Percentiles rank a stretch among this genome's conserved stretches.
Conservation (phyloP, 441 rosid genomes). For the Corymbia citriodora region DNA sequence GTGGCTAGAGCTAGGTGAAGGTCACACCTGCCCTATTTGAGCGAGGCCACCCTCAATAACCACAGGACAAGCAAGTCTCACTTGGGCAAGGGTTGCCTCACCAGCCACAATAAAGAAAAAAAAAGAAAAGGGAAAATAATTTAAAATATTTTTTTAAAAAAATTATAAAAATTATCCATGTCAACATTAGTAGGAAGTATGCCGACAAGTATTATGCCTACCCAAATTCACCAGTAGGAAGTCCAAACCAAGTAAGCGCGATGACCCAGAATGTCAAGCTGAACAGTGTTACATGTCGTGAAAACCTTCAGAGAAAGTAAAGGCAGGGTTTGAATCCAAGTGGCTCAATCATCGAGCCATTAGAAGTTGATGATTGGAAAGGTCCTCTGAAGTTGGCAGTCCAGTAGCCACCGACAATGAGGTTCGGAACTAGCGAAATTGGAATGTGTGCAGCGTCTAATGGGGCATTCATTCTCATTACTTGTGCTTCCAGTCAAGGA, state of each 20-base stretch:
- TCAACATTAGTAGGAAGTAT: no score
- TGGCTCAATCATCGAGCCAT: background rate
- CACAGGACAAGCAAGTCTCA: no score
- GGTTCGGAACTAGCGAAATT: background rate
- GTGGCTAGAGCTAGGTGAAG: no score
- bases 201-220: background rate
- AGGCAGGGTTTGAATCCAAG: background rate
- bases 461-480: background rate
- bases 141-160: no score
- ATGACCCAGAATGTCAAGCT: no score
- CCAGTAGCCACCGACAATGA: background rate
- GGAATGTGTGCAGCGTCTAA: background rate
- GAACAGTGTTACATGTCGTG: background rate
- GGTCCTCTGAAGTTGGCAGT: background rate
- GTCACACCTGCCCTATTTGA: no score
- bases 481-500: background rate
- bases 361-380: fast-evolving
- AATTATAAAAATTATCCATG: no score
- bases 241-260: background rate
- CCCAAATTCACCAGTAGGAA: background rate
- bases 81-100: no score
- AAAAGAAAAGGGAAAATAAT: no score
- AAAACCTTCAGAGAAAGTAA: background rate
- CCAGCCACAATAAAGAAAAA: no score
- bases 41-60: no score